Conservation (phyloP, 257 asterid genomes). For the Paraleonurus japonicus region DNA sequence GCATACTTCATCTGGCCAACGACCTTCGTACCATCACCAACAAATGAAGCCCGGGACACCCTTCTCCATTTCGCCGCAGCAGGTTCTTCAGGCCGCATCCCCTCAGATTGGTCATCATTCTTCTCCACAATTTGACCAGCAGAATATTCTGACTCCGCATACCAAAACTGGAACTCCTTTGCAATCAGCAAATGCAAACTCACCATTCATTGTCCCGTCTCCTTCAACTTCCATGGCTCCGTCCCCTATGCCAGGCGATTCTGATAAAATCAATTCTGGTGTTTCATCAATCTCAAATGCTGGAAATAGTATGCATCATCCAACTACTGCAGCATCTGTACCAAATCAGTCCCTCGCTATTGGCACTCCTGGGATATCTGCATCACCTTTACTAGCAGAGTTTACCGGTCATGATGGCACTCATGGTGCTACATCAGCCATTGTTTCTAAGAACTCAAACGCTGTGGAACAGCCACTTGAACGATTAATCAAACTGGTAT, state of each 20-base stretch:
- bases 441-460: constrained; percentile 57
- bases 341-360: constrained; percentile 84
- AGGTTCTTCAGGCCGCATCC: constrained; percentile 69
- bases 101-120: constrained; percentile 79
- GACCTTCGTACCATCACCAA: constrained; percentile 65
- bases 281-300: constrained; percentile 57
- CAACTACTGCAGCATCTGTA: constrained; percentile 52
- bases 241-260: constrained; percentile 86
- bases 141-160: constrained; percentile 55
- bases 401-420: constrained; percentile 76
- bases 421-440: constrained; percentile 62
- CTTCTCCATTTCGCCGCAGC: constrained; percentile 74
- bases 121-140: constrained; percentile 90
- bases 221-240: constrained; percentile 94
- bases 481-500: constrained; percentile 74
- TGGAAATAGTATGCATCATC: constrained; percentile 58
- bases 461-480: constrained; percentile 78
- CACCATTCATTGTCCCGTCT: constrained; percentile 83
- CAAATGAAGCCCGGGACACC: constrained; percentile 62
- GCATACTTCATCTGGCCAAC: constrained; percentile 64
- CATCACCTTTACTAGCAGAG: constrained; percentile 94
- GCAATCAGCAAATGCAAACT: constrained; percentile 72
- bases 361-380: constrained; percentile 97
- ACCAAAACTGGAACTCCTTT: constrained; percentile 79
- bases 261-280: constrained; percentile 69